Percentiles rank a stretch among this genome's conserved stretches.
These are phyloP conservation scores for Botrytis squamosa DNA, from an alignment of 2,329 filamentous ascomycete genomes.

Conservation along the genomic window DNA sequence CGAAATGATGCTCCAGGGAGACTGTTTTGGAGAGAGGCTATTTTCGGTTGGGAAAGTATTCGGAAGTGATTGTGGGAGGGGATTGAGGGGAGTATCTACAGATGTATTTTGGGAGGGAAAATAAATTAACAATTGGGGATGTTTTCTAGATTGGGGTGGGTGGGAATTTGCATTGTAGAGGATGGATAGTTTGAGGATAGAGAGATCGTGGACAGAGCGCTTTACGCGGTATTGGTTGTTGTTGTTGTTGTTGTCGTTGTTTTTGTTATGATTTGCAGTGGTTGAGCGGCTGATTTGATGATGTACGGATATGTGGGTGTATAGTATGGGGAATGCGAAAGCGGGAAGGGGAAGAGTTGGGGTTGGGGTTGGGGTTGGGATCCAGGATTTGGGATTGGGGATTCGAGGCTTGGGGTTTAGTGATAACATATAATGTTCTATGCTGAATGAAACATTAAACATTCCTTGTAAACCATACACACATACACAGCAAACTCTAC, in stretches of 20 bases:
- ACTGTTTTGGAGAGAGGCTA: too few species aligned
- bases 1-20: too few species aligned
- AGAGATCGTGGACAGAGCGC: background rate
- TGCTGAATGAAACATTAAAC: background rate
- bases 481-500: background rate
- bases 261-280: background rate
- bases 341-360: background rate
- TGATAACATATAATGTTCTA: background rate
- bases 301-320: background rate
- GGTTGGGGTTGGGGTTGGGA: background rate
- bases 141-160: background rate
- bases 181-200: too few species aligned
- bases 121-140: background rate
- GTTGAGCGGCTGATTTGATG: background rate
- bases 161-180: background rate
- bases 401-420: background rate
- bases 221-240: background rate
- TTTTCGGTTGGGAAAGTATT: background rate
- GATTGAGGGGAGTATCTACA: background rate
- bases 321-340: background rate
- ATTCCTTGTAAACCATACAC: background rate
- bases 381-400: background rate
- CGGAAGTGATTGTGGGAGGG: background rate
- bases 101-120: background rate
- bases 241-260: background rate